A percentile compares a stretch with the other conserved stretches of the same genome.
These are phyloP conservation scores for Talaromyces adpressus DNA, from an alignment of 495 filamentous ascomycete genomes.

Conservation along the genomic window DNA sequence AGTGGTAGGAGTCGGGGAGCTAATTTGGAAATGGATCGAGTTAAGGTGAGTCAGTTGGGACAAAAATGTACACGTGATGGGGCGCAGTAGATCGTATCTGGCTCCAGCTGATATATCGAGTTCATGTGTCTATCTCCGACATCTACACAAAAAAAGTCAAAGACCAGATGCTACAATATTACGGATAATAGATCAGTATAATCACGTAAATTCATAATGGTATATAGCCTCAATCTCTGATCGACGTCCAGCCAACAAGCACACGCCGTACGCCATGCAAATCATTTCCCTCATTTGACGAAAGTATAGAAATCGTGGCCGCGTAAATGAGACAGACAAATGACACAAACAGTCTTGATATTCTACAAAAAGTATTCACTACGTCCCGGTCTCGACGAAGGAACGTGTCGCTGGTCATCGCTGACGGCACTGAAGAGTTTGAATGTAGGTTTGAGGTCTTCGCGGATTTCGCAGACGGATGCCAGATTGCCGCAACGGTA, in stretches of 20 bases:
- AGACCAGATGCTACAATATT: background rate
- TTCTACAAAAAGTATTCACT: slow-evolving; percentile 92
- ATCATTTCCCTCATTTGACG: background rate
- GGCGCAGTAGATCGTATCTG: background rate
- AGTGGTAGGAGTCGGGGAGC: background rate
- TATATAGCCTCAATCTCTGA: slow-evolving; percentile 8
- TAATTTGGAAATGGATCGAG: background rate
- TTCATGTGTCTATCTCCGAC: background rate
- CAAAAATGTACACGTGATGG: slow-evolving; percentile 1
- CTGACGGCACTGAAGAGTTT: slow-evolving; percentile 93
- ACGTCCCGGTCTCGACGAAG: slow-evolving; percentile 69
- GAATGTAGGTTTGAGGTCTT: slow-evolving; percentile 79
- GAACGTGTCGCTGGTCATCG: slow-evolving; percentile 83
- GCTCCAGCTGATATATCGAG: background rate
- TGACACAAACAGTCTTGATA: slow-evolving; percentile 9
- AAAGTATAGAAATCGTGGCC: background rate
- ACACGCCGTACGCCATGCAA: slow-evolving; percentile 8
- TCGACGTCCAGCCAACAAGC: background rate
- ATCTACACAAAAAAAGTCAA: background rate
- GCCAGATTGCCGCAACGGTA: slow-evolving; percentile 97
- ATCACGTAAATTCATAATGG: slow-evolving; percentile 6
- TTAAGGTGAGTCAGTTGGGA: background rate
- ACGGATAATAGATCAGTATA: background rate
- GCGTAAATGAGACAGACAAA: slow-evolving; percentile 1
- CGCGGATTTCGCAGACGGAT: slow-evolving; percentile 88